These are phyloP conservation scores for Aspergillus conjunctus DNA, from an alignment of 495 filamentous ascomycete species.

Conservation along the genomic window DNA sequence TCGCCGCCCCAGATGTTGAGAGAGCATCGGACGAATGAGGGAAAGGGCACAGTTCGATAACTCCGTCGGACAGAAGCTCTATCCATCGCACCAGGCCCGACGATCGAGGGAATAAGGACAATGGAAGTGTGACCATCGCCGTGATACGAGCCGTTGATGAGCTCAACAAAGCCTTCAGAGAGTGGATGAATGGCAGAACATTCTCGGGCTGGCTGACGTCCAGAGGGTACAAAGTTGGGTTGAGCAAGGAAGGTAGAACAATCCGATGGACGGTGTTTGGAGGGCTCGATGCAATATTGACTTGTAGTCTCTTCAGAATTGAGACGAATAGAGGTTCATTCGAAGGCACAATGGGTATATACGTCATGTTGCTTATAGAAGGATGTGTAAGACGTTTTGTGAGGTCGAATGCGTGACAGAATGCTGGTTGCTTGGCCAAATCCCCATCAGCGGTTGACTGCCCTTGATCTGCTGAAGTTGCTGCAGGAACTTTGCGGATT, in stretches of 20 bases:
- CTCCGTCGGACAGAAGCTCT: conserved; percentile 81
- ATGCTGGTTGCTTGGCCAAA: conserved; percentile 45
- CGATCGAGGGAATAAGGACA: conserved; percentile 77
- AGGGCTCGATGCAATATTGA: conserved; percentile 58
- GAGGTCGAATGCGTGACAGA: conserved; percentile 90
- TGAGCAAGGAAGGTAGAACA: conserved; percentile 79
- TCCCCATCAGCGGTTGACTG: conserved; percentile 23
- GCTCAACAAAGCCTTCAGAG: conserved; percentile 72
- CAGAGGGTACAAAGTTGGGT: conserved; percentile 76
- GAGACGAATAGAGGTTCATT: conserved; percentile 63
- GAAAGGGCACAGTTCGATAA: conserved; percentile 86
- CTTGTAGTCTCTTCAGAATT: conserved; percentile 62
- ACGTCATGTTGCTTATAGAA: conserved; percentile 56
- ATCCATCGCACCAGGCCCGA: conserved; percentile 84
- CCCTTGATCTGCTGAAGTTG: conserved; percentile 30
- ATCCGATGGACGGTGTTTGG: conserved; percentile 74
- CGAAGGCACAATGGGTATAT: conserved; percentile 54
- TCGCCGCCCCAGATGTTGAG: conserved; percentile 54
- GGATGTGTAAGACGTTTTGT: conserved; percentile 75
- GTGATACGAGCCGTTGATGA: conserved; percentile 66
- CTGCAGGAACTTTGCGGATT: conserved; percentile 30
- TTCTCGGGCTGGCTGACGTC: conserved; percentile 65
- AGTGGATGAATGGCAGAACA: conserved; percentile 82
- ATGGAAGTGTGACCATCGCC: conserved; percentile 74
- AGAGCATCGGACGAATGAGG: conserved; percentile 64